Conservation (phyloP, 345 rosid species). For the Brassica carinata region DNA sequence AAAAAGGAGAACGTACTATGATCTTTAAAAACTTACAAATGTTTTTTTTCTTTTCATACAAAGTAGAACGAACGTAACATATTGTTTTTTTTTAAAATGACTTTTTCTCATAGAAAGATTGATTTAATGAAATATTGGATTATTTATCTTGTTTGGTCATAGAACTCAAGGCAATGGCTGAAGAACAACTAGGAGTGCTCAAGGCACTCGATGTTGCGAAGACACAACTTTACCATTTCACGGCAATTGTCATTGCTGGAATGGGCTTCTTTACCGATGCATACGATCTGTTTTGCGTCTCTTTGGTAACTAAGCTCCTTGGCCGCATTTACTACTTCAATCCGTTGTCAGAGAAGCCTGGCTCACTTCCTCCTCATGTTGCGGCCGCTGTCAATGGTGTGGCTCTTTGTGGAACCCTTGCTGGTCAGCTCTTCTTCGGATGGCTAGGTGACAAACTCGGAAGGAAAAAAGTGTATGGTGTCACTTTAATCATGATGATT, state of each 20-base stretch:
- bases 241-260: slow-evolving; percentile 48
- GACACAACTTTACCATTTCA: slow-evolving; percentile 52
- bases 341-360: slow-evolving; percentile 27
- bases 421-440: slow-evolving; percentile 48
- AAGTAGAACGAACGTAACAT: not conserved
- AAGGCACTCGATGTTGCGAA: slow-evolving; percentile 50
- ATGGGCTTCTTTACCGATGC: slow-evolving; percentile 56
- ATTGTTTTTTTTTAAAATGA: not conserved
- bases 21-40: not conserved
- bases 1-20: not conserved
- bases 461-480: slow-evolving; percentile 43
- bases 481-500: slow-evolving; percentile 48
- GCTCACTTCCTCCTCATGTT: slow-evolving; percentile 44
- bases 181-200: slow-evolving; percentile 41
- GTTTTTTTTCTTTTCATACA: not conserved
- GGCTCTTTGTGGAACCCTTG: slow-evolving; percentile 38
- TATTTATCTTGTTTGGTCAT: not conserved
- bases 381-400: slow-evolving; percentile 47
- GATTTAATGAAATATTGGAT: not conserved
- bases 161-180: slow-evolving; percentile 37
- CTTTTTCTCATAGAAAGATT: not conserved
- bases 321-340: slow-evolving; percentile 50
- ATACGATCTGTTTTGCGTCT: slow-evolving; percentile 51
- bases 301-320: slow-evolving; percentile 47
- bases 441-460: slow-evolving; percentile 54